A percentile compares a stretch with the other conserved stretches of the same genome.
phyloP scores from a whole-genome alignment of 78 protist species.

The Speleostelium caveatum region DNA sequence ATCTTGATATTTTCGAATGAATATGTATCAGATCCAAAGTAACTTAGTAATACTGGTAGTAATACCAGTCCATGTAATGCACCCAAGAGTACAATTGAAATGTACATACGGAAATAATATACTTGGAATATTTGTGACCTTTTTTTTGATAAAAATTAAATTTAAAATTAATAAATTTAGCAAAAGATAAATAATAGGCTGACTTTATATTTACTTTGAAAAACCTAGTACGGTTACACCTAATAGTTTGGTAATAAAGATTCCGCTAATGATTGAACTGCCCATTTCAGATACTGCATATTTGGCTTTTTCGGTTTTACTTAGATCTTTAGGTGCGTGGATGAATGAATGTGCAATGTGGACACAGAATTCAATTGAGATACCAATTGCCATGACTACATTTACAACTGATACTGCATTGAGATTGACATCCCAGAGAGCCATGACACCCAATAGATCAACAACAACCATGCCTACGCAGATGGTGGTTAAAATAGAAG shows the following conservation, averaged over 20 bases:
- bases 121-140: conserved; percentile 66
- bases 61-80: conserved; percentile 82
- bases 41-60: conserved; percentile 74
- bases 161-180: no score
- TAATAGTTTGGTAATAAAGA: conserved; percentile 84
- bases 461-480: conserved; percentile 73
- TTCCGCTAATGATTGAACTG: conserved; percentile 77
- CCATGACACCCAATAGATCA: conserved; percentile 81
- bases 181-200: no score
- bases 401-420: conserved; percentile 89
- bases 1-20: no score
- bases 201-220: no score
- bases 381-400: conserved; percentile 87
- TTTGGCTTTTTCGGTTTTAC: conserved; percentile 42
- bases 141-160: no score
- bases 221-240: conserved; percentile 87
- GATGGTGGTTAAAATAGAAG: conserved; percentile 46
- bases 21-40: conserved; percentile 53
- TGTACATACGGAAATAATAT: conserved; percentile 87
- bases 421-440: conserved; percentile 78
- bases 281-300: conserved; percentile 85
- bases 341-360: conserved; percentile 82
- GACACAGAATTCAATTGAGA: conserved; percentile 88
- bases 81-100: conserved; percentile 81
- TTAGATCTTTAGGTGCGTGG: conserved; percentile 41